Conservation (phyloP, 139 green algal genomes). For the Tetraselmis striata region DNA sequence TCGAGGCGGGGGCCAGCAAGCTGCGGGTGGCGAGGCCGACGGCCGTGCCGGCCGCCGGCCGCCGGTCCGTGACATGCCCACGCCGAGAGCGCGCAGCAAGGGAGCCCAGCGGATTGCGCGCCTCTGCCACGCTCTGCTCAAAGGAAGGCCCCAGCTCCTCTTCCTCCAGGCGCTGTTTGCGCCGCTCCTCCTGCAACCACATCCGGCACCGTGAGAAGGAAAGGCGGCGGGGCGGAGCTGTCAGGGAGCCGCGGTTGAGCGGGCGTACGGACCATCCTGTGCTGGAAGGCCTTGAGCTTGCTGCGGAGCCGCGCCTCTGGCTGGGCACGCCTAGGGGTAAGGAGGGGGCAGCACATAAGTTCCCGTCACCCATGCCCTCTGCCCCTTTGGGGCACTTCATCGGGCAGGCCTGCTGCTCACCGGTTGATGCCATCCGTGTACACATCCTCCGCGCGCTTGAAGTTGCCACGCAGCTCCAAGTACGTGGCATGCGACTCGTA, state of each 20-base stretch:
- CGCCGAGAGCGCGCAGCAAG: neutral
- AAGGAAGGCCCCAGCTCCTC: neutral
- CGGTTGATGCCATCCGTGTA: constrained; percentile 68
- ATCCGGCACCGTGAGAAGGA: no score
- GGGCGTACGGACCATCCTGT: constrained; percentile 85
- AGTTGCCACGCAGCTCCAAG: constrained; percentile 70
- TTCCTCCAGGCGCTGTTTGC: neutral
- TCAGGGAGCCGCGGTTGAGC: no score
- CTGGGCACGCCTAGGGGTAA: constrained; percentile 40
- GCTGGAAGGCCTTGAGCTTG: constrained; percentile 73
- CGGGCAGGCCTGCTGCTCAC: constrained; percentile 7
- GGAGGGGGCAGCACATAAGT: neutral
- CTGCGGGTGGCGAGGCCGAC: neutral
- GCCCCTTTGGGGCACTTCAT: neutral
- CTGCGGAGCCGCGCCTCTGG: constrained; percentile 62
- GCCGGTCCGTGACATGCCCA: neutral
- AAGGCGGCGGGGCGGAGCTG: no score
- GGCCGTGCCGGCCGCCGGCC: no score
- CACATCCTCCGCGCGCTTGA: constrained; percentile 53
- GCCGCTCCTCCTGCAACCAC: neutral
- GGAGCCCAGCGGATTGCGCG: neutral
- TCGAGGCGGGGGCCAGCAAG: neutral
- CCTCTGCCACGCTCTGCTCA: neutral
- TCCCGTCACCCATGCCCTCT: neutral
- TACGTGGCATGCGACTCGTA: constrained; percentile 82